Evolutionary conservation across 805 yeast genomes (phyloP).

Genomic region (Ogataea salicorniae): DNA sequence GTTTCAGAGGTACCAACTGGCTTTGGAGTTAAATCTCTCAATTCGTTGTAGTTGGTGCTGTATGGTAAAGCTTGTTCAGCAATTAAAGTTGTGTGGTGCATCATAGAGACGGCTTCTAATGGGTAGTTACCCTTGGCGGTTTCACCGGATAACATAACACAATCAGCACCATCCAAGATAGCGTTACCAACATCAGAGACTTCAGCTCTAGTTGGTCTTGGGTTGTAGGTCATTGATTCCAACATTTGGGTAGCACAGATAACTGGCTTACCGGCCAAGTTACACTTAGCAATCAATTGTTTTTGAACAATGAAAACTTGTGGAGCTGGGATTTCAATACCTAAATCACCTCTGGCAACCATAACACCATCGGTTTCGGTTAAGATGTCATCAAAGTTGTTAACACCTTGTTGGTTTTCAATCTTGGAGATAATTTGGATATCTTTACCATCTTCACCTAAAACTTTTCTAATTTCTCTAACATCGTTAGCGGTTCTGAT

Average conservation of each 20-base stretch:
- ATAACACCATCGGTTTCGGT: conserved; percentile 96
- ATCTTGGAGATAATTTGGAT: conserved; percentile 96
- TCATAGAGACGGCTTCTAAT: conserved; percentile 93
- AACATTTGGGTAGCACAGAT: conserved; percentile 99
- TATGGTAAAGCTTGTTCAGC: conserved; percentile 97
- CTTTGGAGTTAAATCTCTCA: conserved; percentile 76
- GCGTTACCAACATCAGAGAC: conserved; percentile 99
- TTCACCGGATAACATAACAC: conserved; percentile 99
- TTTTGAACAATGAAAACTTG: conserved; percentile 98
- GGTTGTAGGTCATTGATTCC: conserved; percentile 99
- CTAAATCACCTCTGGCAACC: conserved; percentile 99
- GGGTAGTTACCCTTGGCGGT: conserved; percentile 99
- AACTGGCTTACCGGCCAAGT: conserved; percentile 98
- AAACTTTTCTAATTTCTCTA: conserved; percentile 81
- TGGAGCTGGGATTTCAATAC: conserved; percentile 99
- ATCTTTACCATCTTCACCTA: conserved; percentile 95
- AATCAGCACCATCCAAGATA: conserved; percentile 98
- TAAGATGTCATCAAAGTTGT: conserved; percentile 97
- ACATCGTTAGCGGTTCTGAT: conserved; percentile 94
- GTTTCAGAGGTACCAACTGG: conserved; percentile 96
- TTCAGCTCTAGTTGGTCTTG: conserved; percentile 99
- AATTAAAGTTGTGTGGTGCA: conserved; percentile 94
- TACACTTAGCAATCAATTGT: conserved; percentile 98
- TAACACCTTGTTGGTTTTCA: conserved; percentile 99
- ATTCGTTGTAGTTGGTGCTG: conserved; percentile 74